Evolutionary conservation across 2,329 filamentous ascomycete species (phyloP).

Genomic region (Trichophaea hybrida): DNA sequence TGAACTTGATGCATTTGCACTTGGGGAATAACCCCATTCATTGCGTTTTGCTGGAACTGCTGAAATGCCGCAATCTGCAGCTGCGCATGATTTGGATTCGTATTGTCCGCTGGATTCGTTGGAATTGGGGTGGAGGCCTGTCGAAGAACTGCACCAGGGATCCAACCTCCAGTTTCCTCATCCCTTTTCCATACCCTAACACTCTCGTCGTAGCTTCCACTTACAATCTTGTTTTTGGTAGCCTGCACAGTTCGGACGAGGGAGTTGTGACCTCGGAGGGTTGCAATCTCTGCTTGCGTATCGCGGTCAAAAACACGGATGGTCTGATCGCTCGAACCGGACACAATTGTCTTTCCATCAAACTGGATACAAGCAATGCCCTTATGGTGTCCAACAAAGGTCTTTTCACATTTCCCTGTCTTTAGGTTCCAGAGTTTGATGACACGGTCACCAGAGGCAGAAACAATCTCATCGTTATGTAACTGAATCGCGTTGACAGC

Average conservation of each 20-base stretch:
- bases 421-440: conserved; percentile 94
- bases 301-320: conserved; percentile 86
- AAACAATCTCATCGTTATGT: conserved; percentile 70
- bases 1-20: conserved; percentile 22
- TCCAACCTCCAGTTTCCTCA: conserved; percentile 64
- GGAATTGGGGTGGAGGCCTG: conserved; percentile 9
- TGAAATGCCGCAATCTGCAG: conserved; percentile 9
- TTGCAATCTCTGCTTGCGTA: conserved; percentile 78
- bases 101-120: neutral
- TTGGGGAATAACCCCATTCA: neutral
- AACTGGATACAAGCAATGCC: conserved; percentile 97
- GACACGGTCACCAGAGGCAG: conserved; percentile 80
- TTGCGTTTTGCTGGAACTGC: conserved; percentile 1
- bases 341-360: conserved; percentile 83
- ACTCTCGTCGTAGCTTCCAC: conserved; percentile 88
- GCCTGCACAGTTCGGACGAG: conserved; percentile 91
- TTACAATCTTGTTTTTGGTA: conserved; percentile 82
- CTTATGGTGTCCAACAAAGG: conserved; percentile 75
- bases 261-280: conserved; percentile 63
- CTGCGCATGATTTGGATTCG: conserved; percentile 2
- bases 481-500: conserved; percentile 96
- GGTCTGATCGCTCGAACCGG: conserved; percentile 88
- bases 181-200: conserved; percentile 92
- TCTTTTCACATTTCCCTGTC: conserved; percentile 58
- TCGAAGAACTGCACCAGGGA: conserved; percentile 24